Conservation (phyloP, 495 filamentous ascomycete species). For the Sporormia fimetaria region DNA sequence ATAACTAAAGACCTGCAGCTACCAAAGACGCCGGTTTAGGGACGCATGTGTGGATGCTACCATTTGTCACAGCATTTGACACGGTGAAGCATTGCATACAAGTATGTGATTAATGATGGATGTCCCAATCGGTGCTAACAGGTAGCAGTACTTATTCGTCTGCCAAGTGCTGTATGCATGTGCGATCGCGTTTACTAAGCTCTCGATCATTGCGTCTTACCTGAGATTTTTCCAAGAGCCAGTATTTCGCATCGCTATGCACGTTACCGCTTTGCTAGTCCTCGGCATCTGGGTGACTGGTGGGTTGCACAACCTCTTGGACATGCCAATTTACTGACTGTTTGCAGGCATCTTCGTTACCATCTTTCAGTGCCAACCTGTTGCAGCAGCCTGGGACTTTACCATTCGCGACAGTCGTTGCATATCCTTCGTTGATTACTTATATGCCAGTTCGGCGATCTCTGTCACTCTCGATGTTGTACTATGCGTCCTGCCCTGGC, state of each 20-base stretch:
- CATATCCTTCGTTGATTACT: conserved; percentile 14
- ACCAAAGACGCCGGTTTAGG: conserved; percentile 14
- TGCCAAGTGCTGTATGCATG: conserved; percentile 21
- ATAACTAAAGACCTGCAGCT: conserved; percentile 8
- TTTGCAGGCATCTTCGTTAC: conserved; percentile 15
- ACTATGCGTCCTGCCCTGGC: conserved; percentile 17
- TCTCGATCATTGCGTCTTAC: conserved; percentile 20
- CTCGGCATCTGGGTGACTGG: conserved; percentile 16
- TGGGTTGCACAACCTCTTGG: neutral
- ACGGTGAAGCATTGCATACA: conserved; percentile 14
- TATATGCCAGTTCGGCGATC: conserved; percentile 18
- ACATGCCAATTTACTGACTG: neutral
- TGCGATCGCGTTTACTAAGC: conserved; percentile 21
- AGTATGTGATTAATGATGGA: conserved; percentile 1
- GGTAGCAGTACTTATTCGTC: conserved; percentile 12
- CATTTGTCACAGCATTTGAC: conserved; percentile 1
- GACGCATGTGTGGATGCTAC: conserved; percentile 17
- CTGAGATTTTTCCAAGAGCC: conserved; percentile 14
- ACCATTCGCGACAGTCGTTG: conserved; percentile 7
- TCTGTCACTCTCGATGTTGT: conserved; percentile 13
- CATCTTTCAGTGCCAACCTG: conserved; percentile 21
- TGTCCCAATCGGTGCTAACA: neutral
- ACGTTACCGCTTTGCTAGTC: conserved; percentile 8
- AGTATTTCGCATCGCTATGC: conserved; percentile 15
- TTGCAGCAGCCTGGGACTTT: conserved; percentile 19